Evolutionary conservation across 306 rosid genomes (phyloP), one percentile per base, ranked within the genome.

Genomic region (Biancaea sappan): DNA sequence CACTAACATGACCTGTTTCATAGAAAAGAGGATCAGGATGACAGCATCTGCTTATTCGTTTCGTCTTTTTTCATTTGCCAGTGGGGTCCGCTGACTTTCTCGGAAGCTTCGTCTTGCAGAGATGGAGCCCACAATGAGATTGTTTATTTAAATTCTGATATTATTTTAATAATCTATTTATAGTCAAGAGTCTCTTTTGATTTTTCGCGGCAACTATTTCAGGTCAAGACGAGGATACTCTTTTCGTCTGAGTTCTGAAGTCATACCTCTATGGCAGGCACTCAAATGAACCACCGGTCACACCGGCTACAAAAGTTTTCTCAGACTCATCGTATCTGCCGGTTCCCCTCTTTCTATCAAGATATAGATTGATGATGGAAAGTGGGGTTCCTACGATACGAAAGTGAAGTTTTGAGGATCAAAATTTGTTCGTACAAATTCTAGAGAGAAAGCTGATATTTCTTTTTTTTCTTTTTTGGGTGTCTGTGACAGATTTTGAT

Each of bases 371-470:
- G 37, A 34, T 34, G 37, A 28, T 57, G 19, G 1, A 19, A 9
- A 19, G 18, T 56, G 53, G 53, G 61, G 7, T 54, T 24, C 9
- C 9, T 34, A 34, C n/a, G n/a, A n/a, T n/a, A n/a, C n/a, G n/a
- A n/a, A n/a, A n/a, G n/a, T n/a, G n/a, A n/a, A n/a, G n/a, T 70
- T 53, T 46, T 79, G 18, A 62, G 74, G 31, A 15, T 31, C 66
- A 57, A 43, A 24, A 59, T 69, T 65, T 11, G 14, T 82, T n/a
- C 24, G 64, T 59, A 74, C 44, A 48, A 32, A 60, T 72, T 69
- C 5, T 70, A 67, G 74, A 47, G 47, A 46, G 48, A 75, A 67
- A 56, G 18, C n/a, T 71, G 63, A 35, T 13, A 1, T 34, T 81
- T 63, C 47, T 57, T 38, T 12, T 18, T 44, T 14, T 65, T 52